These are phyloP conservation scores for Actinomortierella wolfii DNA, from an alignment of 371 early-diverging fungal species.

Conservation along the genomic window DNA sequence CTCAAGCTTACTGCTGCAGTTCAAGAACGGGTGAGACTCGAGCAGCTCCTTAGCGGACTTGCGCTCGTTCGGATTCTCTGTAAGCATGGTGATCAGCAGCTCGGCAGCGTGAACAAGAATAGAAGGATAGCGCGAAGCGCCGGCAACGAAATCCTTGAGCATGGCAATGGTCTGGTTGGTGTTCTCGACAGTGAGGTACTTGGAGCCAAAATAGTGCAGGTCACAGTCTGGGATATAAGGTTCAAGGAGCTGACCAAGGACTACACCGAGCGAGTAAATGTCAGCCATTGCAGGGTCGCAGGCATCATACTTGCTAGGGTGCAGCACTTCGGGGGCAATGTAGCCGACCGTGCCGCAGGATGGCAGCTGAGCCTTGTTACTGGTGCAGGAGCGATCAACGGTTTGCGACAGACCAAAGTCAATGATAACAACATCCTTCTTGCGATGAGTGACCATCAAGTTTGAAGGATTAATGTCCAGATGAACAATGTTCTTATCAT, in stretches of 20 bases:
- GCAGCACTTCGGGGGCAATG: slow-evolving; percentile 75
- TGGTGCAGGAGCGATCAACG: slow-evolving; percentile 30
- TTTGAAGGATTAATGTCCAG: slow-evolving; percentile 70
- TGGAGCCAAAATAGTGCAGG: slow-evolving; percentile 65
- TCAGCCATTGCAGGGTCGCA: slow-evolving; percentile 54
- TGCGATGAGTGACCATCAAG: slow-evolving; percentile 61
- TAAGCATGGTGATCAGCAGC: slow-evolving; percentile 31
- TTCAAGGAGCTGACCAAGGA: slow-evolving; percentile 69
- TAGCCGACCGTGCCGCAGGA: slow-evolving; percentile 79
- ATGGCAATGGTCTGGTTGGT: slow-evolving; percentile 52
- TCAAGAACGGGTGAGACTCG: slow-evolving; percentile 34
- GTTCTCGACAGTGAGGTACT: slow-evolving; percentile 58
- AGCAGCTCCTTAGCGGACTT: slow-evolving; percentile 35
- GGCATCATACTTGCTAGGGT: slow-evolving; percentile 21
- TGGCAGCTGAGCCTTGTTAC: slow-evolving; percentile 33
- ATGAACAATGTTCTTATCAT: slow-evolving; percentile 61
- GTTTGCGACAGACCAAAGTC: slow-evolving; percentile 68
- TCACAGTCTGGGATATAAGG: slow-evolving; percentile 59
- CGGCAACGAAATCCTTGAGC: slow-evolving; percentile 49
- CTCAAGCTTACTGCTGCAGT: slow-evolving; percentile 13
- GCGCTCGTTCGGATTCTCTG: slow-evolving; percentile 33
- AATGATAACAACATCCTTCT: slow-evolving; percentile 62
- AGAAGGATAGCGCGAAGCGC: slow-evolving; percentile 25
- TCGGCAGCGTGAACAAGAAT: slow-evolving; percentile 42
- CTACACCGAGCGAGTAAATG: slow-evolving; percentile 69